Evolutionary conservation across 768 basidiomycete species (phyloP).

Genomic region (Psilocybe subaeruginosa): DNA sequence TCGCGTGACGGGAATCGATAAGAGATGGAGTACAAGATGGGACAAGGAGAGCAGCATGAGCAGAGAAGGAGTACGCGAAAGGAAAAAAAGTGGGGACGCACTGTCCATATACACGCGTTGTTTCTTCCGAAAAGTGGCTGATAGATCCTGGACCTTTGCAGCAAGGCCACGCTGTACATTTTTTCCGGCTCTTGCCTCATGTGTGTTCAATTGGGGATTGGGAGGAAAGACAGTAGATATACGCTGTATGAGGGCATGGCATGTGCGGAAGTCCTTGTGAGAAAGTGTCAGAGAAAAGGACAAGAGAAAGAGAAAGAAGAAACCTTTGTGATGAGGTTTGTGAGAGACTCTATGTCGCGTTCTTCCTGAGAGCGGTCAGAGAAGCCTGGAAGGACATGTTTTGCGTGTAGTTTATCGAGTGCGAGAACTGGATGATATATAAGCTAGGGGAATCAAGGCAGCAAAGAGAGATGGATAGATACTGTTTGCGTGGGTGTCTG

Average conservation of each 20-base stretch:
- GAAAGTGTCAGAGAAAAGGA: constrained; percentile 2
- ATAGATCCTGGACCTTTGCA: constrained; percentile 93
- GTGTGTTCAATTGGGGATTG: constrained; percentile 38
- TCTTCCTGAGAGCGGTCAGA: constrained; percentile 94
- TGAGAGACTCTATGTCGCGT: constrained; percentile 86
- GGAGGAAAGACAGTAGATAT: constrained; percentile 71
- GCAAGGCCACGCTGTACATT: constrained; percentile 96
- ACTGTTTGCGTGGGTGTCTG: constrained; percentile 73
- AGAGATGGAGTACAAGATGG: constrained; percentile 19
- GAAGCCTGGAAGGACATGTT: constrained; percentile 95
- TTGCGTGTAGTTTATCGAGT: constrained; percentile 95
- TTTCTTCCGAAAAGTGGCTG: constrained; percentile 93
- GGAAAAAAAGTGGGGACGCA: constrained; percentile 46
- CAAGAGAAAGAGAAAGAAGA: constrained; percentile 39
- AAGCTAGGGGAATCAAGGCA: constrained; percentile 17
- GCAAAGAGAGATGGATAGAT: constrained; percentile 40
- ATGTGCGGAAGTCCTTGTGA: constrained; percentile 67
- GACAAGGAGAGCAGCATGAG: constrained; percentile 19
- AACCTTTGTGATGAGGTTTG: constrained; percentile 88
- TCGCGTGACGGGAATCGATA: background rate
- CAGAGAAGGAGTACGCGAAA: constrained; percentile 19
- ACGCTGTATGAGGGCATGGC: constrained; percentile 71
- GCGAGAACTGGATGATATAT: constrained; percentile 60
- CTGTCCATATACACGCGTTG: constrained; percentile 99
- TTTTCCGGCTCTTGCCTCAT: constrained; percentile 72